Percentiles rank a stretch among this genome's conserved stretches.
Conservation (phyloP, 345 rosid species). For the Geranium rotundifolium region DNA sequence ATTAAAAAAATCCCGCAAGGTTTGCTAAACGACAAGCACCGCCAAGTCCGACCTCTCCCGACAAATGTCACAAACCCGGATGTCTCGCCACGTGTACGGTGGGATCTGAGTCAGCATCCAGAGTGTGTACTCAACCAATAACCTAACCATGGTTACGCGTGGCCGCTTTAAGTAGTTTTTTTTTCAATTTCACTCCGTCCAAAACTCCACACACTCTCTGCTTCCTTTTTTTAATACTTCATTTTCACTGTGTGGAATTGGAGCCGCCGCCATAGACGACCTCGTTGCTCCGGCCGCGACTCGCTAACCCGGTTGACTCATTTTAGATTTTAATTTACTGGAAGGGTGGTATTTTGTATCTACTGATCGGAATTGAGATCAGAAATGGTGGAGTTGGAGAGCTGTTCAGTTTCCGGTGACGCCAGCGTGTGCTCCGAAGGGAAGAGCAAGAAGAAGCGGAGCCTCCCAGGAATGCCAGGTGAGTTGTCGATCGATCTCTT, state of each 20-base stretch:
- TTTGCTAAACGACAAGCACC: conserved; percentile 45
- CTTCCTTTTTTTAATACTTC: neutral
- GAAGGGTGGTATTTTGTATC: too few relatives aligned
- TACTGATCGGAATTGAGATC: too few relatives aligned
- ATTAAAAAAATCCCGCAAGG: too few relatives aligned
- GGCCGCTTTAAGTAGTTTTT: conserved; percentile 14
- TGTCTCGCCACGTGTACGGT: conserved; percentile 35
- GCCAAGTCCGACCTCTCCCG: conserved; percentile 36
- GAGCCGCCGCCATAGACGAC: conserved; percentile 34
- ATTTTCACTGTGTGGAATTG: neutral
- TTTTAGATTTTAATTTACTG: neutral
- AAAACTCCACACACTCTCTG: neutral
- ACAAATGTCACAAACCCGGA: conserved; percentile 28
- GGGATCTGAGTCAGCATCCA: conserved; percentile 15
- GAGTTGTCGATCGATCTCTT: conserved; percentile 1
- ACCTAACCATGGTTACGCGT: conserved; percentile 19
- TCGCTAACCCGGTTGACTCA: conserved; percentile 4
- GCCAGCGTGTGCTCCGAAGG: conserved; percentile 16
- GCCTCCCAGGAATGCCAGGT: conserved; percentile 88
- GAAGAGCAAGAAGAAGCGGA: conserved; percentile 51
- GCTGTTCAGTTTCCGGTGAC: conserved; percentile 26
- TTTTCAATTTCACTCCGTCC: conserved; percentile 3
- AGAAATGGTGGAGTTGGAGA: conserved; percentile 1
- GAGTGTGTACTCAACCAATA: neutral
- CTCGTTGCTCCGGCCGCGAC: conserved; percentile 12